Base-by-base conservation (phyloP, 2,329 filamentous ascomycete genomes). In the Pezicula carpinea region DNA sequence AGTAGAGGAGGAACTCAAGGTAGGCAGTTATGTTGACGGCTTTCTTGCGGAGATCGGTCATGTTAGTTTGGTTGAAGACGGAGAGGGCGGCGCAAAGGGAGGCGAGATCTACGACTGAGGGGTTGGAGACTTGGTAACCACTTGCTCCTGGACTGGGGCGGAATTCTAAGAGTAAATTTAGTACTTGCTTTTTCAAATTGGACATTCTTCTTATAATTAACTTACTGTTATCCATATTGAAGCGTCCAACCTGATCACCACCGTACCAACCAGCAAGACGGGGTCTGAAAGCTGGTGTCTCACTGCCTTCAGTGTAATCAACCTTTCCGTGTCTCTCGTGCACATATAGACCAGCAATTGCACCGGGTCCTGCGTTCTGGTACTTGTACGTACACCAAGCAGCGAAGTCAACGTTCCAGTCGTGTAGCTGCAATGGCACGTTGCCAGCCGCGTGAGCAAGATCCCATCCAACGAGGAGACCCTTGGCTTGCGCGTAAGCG, bases 361-460 rank as follows among this genome's bases (percentile, higher is more conserved):
- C 77, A 4, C 90, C 90, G 0, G 90, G 89, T 0, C 90, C 90
- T 21, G 83, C 82, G 63, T 95, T 95, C 64, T 95, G 78, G 69
- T 96, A 96, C 70, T 96, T 96, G 75, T 96, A 96, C 15, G 85
- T 91, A 67, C 90, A 96, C 90, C 90, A 96, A 45, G 80, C 87
- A 14, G 91, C 90, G 59, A 95, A 95, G 65, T 96, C 90, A 29
- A 95, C 89, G 55, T 87, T 77, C 90, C 90, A 96, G 58, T 92
- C 87, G 66, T 95, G 89, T 17, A 96, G 74, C 48, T 74, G 69
- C 15, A 96, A 68, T 34, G 86, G 82, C 2, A 95, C 87, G 61
- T 96, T 96, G 26, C 90, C 90, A 18, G 80, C 87, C 0, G 89
- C 88, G 64, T 95, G 89, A 0, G 90, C 90, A 21, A 93, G 81